These are phyloP conservation scores for Aspergillus sp. DNA, from an alignment of 2,329 filamentous ascomycete genomes.

Conservation along the genomic window DNA sequence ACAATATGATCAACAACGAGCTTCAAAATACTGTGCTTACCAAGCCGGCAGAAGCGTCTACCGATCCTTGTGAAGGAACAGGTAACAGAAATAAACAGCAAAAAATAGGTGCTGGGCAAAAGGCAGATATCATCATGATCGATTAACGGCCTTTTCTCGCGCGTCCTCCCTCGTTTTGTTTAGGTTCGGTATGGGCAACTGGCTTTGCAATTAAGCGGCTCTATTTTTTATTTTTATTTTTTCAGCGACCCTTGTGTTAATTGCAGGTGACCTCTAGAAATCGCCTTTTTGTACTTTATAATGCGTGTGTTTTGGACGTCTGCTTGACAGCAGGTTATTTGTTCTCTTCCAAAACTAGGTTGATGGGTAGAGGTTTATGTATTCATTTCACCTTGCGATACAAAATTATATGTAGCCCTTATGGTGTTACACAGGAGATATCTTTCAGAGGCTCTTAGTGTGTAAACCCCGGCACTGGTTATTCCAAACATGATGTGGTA, in stretches of 20 bases:
- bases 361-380: not conserved
- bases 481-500: not conserved
- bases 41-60: not conserved
- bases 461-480: not conserved
- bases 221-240: not conserved
- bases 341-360: not conserved
- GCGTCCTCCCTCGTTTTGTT: not conserved
- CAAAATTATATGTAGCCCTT: not conserved
- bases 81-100: conserved; percentile 5
- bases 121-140: conserved; percentile 38
- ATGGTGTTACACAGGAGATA: not conserved
- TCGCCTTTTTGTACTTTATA: not conserved
- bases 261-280: not conserved
- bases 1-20: not conserved
- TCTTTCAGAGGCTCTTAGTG: too few relatives aligned
- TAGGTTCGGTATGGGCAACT: not conserved
- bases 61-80: not conserved
- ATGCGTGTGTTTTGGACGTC: not conserved
- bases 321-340: not conserved
- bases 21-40: not conserved
- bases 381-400: not conserved
- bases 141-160: conserved; percentile 21
- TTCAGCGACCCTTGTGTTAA: not conserved
- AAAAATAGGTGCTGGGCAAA: conserved; percentile 3
- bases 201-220: conserved; percentile 8